Conservation (phyloP, 352 stramenopile genomes). For the Phytophthora uliginosa region DNA sequence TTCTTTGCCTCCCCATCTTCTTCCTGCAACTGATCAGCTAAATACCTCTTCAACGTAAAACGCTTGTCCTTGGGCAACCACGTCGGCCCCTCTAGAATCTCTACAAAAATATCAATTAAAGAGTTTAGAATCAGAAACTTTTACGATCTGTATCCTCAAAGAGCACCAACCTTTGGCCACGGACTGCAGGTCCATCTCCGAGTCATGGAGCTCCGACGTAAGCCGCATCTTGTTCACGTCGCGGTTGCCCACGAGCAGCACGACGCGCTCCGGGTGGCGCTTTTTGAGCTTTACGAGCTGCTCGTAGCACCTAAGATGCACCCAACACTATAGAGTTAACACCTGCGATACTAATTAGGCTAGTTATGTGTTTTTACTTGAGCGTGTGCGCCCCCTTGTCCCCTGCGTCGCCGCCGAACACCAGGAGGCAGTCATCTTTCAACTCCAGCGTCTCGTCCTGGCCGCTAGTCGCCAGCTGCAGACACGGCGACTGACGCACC, state of each 20-base stretch:
- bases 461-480: constrained; percentile 43
- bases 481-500: constrained; percentile 66
- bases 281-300: constrained; percentile 91
- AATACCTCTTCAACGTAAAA: constrained; percentile 61
- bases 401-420: constrained; percentile 93
- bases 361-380: constrained; percentile 36
- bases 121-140: background rate
- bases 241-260: constrained; percentile 94
- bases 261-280: constrained; percentile 87
- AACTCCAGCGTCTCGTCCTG: constrained; percentile 61
- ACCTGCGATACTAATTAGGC: background rate
- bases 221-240: constrained; percentile 96
- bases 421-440: constrained; percentile 78
- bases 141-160: background rate
- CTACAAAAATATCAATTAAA: constrained; percentile 38
- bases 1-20: constrained; percentile 1
- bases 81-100: constrained; percentile 71
- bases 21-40: constrained; percentile 37
- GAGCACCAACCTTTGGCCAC: constrained; percentile 63
- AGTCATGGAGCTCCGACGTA: constrained; percentile 81
- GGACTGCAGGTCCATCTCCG: constrained; percentile 68
- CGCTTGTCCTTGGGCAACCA: constrained; percentile 75
- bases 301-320: constrained; percentile 66
- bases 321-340: constrained; percentile 4
- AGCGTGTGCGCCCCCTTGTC: constrained; percentile 94